phyloP scores from a whole-genome alignment of 768 basidiomycete species.

The Mycena pura region DNA sequence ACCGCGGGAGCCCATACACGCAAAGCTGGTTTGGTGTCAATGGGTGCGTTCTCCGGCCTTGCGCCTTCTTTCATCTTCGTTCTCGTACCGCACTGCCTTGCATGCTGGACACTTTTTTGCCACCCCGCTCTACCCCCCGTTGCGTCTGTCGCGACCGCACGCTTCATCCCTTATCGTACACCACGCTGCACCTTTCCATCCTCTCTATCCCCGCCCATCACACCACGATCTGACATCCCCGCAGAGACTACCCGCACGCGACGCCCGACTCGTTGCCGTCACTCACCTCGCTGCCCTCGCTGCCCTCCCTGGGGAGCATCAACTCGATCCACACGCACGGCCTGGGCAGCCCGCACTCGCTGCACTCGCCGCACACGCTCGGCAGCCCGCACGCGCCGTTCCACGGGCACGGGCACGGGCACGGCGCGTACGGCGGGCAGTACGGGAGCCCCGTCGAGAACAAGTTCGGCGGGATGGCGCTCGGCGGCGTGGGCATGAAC shows the following conservation, averaged over 20 bases:
- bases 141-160: no score
- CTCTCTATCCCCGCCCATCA: not conserved
- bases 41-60: conserved; percentile 2
- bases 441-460: conserved; percentile 14
- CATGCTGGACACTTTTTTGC: no score
- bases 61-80: not conserved
- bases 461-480: conserved; percentile 15
- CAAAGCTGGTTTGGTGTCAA: conserved; percentile 18
- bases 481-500: not conserved
- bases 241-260: conserved; percentile 20
- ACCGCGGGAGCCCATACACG: conserved; percentile 10
- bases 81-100: not conserved
- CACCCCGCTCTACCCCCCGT: no score
- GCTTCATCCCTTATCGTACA: no score
- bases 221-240: no score
- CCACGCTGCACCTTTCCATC: no score
- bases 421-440: not conserved
- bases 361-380: not conserved
- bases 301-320: conserved; percentile 42
- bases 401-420: not conserved
- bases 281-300: conserved; percentile 23
- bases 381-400: not conserved
- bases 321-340: conserved; percentile 34
- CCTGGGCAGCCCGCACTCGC: not conserved
- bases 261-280: conserved; percentile 24